These are phyloP conservation scores for Nigrospora sphaerica DNA, from an alignment of 2,329 filamentous ascomycete species.

Conservation along the genomic window DNA sequence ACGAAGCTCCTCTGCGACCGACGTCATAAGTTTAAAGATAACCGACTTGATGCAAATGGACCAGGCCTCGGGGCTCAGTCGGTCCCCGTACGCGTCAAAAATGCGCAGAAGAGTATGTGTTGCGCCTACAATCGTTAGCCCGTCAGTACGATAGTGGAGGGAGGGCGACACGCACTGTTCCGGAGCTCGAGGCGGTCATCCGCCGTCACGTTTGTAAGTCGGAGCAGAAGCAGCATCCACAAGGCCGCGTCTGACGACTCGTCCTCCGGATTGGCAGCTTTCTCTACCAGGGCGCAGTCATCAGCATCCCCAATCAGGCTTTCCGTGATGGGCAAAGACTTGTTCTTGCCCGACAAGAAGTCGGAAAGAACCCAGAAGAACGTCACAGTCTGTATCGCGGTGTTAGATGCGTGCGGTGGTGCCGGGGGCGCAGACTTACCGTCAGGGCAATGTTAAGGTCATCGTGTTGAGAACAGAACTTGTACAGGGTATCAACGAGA, in stretches of 20 bases:
- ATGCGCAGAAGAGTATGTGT: slow-evolving; percentile 88
- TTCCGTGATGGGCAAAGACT: slow-evolving; percentile 49
- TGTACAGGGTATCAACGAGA: slow-evolving; percentile 80
- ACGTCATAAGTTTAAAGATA: slow-evolving; percentile 69
- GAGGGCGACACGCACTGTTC: slow-evolving; percentile 48
- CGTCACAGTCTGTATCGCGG: slow-evolving; percentile 62
- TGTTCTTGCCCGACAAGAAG: slow-evolving; percentile 61
- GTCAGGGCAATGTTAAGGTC: slow-evolving; percentile 95
- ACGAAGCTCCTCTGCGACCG: slow-evolving; percentile 53
- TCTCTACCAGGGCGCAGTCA: slow-evolving; percentile 48
- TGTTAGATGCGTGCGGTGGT: slow-evolving; percentile 1
- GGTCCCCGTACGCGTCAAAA: slow-evolving; percentile 83
- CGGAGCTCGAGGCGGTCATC: slow-evolving; percentile 69
- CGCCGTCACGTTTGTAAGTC: slow-evolving; percentile 63
- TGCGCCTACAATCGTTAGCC: slow-evolving; percentile 46
- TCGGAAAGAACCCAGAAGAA: slow-evolving; percentile 96
- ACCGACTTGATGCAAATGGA: slow-evolving; percentile 74
- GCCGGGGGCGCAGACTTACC: slow-evolving; percentile 35
- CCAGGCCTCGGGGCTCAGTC: slow-evolving; percentile 73
- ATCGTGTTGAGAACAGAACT: slow-evolving; percentile 82
- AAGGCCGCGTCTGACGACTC: slow-evolving; percentile 62
- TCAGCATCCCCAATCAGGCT: slow-evolving; percentile 46
- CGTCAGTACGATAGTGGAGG: slow-evolving; percentile 12
- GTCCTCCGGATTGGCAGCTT: slow-evolving; percentile 52
- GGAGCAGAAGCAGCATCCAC: slow-evolving; percentile 70